phyloP scores from a whole-genome alignment of 139 green algal species.

The Closterium sp. region DNA sequence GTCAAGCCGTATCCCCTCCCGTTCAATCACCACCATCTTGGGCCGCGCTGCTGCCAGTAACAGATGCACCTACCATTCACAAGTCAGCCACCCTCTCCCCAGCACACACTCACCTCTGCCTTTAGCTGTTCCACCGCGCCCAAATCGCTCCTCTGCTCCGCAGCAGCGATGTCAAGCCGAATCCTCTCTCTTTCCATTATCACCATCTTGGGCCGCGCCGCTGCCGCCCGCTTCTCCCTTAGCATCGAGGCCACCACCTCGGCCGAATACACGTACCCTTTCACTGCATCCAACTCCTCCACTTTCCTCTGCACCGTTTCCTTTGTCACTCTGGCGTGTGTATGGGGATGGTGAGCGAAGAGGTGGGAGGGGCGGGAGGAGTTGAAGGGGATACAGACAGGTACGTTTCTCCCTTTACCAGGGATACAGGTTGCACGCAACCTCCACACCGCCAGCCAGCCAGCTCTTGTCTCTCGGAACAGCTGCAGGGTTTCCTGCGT shows the following conservation, averaged over 20 bases:
- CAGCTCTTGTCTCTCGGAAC: conserved; percentile 27
- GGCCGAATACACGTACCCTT: conserved; percentile 27
- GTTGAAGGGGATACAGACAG: not conserved
- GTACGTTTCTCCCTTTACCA: no score
- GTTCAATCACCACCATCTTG: conserved; percentile 13
- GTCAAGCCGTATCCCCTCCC: conserved; percentile 9
- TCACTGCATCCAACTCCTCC: conserved; percentile 4
- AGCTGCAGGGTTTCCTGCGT: conserved; percentile 26
- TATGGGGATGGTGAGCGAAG: not conserved
- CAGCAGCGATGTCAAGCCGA: not conserved
- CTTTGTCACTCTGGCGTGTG: conserved; percentile 27
- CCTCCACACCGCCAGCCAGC: no score
- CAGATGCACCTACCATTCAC: no score
- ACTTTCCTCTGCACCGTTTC: conserved; percentile 24
- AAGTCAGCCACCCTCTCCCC: no score
- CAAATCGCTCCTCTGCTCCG: conserved; percentile 5
- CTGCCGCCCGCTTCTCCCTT: conserved; percentile 35
- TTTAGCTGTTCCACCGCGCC: not conserved
- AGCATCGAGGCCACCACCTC: conserved; percentile 35
- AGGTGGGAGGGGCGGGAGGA: no score
- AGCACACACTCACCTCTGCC: conserved; percentile 10
- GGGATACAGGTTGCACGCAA: no score
- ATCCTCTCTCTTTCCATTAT: conserved; percentile 24
- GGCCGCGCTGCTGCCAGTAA: not conserved
- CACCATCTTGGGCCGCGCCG: not conserved